Percentiles rank a stretch among this genome's conserved stretches.
Conservation (phyloP, 805 yeast genomes). For the Saccharomycopsis selenospora region DNA sequence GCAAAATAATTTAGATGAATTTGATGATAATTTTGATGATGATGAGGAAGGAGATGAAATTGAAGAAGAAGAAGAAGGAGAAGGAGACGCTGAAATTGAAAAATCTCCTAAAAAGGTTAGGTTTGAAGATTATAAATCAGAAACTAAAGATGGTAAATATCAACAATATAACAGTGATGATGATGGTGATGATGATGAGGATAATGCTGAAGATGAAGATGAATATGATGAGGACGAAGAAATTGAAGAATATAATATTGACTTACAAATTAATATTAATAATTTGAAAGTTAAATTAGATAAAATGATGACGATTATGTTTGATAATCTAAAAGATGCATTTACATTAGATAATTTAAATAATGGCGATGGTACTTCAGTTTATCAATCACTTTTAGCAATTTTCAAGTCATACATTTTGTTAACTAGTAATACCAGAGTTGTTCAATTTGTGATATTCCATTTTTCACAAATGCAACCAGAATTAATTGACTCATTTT, state of each 20-base stretch:
- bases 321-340: conserved; percentile 41
- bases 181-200: conserved; percentile 29
- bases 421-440: conserved; percentile 87
- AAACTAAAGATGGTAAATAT: conserved; percentile 28
- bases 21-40: conserved; percentile 66
- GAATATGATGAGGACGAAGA: conserved; percentile 31
- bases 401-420: conserved; percentile 75
- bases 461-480: conserved; percentile 73
- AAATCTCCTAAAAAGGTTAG: conserved; percentile 24
- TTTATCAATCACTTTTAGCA: conserved; percentile 68
- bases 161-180: conserved; percentile 29
- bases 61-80: conserved; percentile 29
- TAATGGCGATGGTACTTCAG: conserved; percentile 55
- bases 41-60: conserved; percentile 40
- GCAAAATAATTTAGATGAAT: conserved; percentile 79
- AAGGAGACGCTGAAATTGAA: conserved; percentile 28
- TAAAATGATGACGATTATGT: conserved; percentile 50
- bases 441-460: conserved; percentile 79
- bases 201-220: conserved; percentile 25
- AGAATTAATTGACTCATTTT: conserved; percentile 76
- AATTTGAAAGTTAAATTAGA: conserved; percentile 67
- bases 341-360: conserved; percentile 46
- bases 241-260: conserved; percentile 42
- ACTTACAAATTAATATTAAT: conserved; percentile 40
- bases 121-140: conserved; percentile 31